Base-by-base conservation (phyloP, 2,329 filamentous ascomycete genomes). In the Colletotrichum agaves region DNA sequence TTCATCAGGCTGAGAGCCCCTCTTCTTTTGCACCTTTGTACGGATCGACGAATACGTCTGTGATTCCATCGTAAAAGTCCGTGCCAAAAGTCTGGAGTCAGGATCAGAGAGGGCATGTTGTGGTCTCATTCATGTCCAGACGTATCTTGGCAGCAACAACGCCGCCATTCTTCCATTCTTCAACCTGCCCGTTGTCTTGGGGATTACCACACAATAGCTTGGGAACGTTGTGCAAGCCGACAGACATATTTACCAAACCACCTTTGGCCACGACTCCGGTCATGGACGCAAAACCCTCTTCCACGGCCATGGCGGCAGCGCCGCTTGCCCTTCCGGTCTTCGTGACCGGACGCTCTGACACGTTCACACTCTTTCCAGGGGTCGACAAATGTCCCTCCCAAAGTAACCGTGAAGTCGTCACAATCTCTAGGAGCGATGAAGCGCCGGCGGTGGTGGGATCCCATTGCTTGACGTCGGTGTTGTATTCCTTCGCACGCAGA, bases 141-240 rank as follows among this genome's bases (percentile, higher is more conserved):
- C 59, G 21, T 21, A 70, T 67, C 67, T 76, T 78, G 1, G 74
- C 75, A 1, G 73, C 79, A 0, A 77, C 74, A 0, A 69, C 52
- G 1, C 74, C 72, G 0, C 78, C 80, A 37, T 72, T 75, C 39
- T 76, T 75, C 72, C 74, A 77, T 37, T 78, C 76, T 5, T 70
- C 74, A 4, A 81, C 74, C 2, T 74, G 69, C 1, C 74, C 74
- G 47, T 79, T 73, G 5, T 77, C 71, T 35, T 73, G 71, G 2
- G 76, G 71, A 12, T 77, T 71, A 37, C 80, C 78, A 4, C 79
- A 78, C 60, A 79, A 80, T 5, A 81, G 62, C 15, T 68, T 74
- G 0, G 79, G 80, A 1, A 77, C 70, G 3, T 73, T 73, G 27
- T 75, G 73, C 12, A 81, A 67, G 0, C 78, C 79, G 58, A 77